Evolutionary conservation across 495 filamentous ascomycete genomes (phyloP).

Genomic region (Annulohypoxylon bovei): DNA sequence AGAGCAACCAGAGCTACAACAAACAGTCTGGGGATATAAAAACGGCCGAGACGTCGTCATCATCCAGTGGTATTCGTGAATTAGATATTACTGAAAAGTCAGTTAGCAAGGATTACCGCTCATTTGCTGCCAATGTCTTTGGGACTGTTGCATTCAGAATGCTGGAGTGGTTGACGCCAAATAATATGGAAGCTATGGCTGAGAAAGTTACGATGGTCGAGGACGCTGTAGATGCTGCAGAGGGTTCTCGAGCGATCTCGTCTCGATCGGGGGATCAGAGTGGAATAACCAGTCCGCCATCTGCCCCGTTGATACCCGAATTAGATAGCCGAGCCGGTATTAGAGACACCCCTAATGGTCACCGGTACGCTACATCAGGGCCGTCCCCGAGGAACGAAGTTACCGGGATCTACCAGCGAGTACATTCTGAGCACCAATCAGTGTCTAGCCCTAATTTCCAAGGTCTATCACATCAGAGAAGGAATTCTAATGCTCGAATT

Average conservation of each 20-base stretch:
- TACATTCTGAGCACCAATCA: conserved; percentile 23
- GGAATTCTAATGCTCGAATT: conserved; percentile 58
- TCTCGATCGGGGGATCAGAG: conserved; percentile 18
- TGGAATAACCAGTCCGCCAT: conserved; percentile 6
- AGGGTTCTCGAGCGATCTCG: conserved; percentile 1
- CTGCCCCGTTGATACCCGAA: conserved; percentile 14
- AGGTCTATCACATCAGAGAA: conserved; percentile 46
- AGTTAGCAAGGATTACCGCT: conserved; percentile 78
- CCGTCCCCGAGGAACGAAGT: conserved; percentile 16
- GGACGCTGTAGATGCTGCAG: conserved; percentile 5
- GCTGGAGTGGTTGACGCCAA: conserved; percentile 79
- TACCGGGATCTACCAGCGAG: conserved; percentile 15
- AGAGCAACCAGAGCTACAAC: conserved; percentile 28
- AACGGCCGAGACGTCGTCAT: background rate
- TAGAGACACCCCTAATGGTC: conserved; percentile 1
- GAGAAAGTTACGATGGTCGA: conserved; percentile 37
- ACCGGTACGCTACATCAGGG: conserved; percentile 2
- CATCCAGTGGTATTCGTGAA: conserved; percentile 7
- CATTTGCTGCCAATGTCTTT: conserved; percentile 84
- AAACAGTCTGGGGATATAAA: conserved; percentile 27
- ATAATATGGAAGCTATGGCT: conserved; percentile 55
- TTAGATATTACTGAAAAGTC: conserved; percentile 56
- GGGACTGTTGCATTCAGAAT: conserved; percentile 80
- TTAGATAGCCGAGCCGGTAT: background rate
- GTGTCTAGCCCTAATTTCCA: conserved; percentile 17